These are phyloP conservation scores for Tripidium arundinaceum DNA, from an alignment of 202 grass and related monocot species.

Conservation along the genomic window DNA sequence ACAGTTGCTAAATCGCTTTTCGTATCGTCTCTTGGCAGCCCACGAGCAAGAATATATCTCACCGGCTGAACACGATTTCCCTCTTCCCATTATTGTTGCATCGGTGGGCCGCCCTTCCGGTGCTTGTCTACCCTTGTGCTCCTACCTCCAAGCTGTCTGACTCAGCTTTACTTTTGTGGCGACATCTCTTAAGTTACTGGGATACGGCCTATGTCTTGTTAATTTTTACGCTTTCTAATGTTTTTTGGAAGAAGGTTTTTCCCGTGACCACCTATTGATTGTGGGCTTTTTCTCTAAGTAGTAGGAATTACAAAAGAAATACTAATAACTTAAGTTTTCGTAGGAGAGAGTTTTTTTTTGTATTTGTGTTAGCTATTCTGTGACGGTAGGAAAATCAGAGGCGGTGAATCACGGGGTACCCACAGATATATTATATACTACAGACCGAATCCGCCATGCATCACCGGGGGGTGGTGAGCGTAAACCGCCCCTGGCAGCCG, in stretches of 20 bases:
- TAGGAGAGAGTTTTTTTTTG: neutral
- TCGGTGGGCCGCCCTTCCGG: too few species aligned
- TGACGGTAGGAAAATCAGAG: neutral
- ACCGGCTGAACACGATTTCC: neutral
- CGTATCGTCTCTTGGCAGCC: neutral
- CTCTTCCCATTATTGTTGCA: neutral
- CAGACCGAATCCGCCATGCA: neutral
- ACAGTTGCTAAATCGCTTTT: neutral
- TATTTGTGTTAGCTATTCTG: too few species aligned
- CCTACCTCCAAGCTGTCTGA: too few species aligned
- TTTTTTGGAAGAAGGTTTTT: too few species aligned
- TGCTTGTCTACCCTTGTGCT: too few species aligned
- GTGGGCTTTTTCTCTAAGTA: too few species aligned
- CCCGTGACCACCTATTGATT: too few species aligned
- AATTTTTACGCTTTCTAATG: too few species aligned
- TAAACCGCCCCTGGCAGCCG: neutral
- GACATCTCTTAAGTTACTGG: too few species aligned
- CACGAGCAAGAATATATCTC: neutral
- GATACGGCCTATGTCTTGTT: too few species aligned
- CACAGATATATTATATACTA: neutral
- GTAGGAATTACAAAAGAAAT: neutral
- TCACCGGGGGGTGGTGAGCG: neutral
- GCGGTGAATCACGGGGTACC: neutral
- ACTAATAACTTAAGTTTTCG: neutral
- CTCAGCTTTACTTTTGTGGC: too few species aligned